Evolutionary conservation across 2,329 filamentous ascomycete genomes (phyloP).

Genomic region (Stagonosporopsis tanaceti): DNA sequence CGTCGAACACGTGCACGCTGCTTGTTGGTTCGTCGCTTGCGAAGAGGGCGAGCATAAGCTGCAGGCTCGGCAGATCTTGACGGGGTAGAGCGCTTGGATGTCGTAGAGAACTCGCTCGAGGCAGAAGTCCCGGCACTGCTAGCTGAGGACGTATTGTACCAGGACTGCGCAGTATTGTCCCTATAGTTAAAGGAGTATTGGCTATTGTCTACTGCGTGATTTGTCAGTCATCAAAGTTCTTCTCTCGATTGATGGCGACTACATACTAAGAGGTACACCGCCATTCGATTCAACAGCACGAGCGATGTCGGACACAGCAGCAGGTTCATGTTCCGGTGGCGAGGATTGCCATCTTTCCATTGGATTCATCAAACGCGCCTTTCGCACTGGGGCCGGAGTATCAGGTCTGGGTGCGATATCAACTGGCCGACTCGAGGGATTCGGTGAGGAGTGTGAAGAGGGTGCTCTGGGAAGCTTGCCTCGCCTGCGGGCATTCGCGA

Average conservation of each 20-base stretch:
- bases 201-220: neutral
- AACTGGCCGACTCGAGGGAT: conserved; percentile 20
- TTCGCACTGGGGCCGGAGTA: conserved; percentile 28
- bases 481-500: conserved; percentile 39
- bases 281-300: conserved; percentile 32
- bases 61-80: conserved; percentile 1
- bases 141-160: conserved; percentile 28
- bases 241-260: too few species aligned
- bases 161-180: conserved; percentile 6
- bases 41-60: conserved; percentile 4
- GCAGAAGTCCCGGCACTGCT: conserved; percentile 35
- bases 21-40: conserved; percentile 17
- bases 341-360: conserved; percentile 42
- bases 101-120: conserved; percentile 30
- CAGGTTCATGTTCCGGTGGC: conserved; percentile 40
- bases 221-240: neutral
- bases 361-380: conserved; percentile 24
- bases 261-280: conserved; percentile 10
- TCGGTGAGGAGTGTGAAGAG: conserved; percentile 6
- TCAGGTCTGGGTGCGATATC: conserved; percentile 36
- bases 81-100: conserved; percentile 13
- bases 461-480: conserved; percentile 27
- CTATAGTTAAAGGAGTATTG: conserved; percentile 1
- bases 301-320: conserved; percentile 33
- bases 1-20: conserved; percentile 21